A percentile compares a stretch with the other conserved stretches of the same genome.
These are phyloP conservation scores for Scytalidium lignicola DNA, from an alignment of 2,329 filamentous ascomycete species.

Conservation along the genomic window DNA sequence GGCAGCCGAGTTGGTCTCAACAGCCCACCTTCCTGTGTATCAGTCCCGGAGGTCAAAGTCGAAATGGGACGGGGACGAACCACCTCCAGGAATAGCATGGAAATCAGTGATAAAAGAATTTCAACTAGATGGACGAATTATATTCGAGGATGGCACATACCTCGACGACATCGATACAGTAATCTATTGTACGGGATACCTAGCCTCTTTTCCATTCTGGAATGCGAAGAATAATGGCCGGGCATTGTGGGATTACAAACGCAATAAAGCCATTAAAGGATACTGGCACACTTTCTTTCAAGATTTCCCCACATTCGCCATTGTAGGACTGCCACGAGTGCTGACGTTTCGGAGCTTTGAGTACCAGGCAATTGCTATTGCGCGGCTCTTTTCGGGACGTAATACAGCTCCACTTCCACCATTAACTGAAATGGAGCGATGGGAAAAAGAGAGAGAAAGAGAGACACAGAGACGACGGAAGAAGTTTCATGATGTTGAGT, in stretches of 20 bases:
- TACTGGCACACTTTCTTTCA: slow-evolving; percentile 51
- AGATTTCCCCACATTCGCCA: slow-evolving; percentile 40
- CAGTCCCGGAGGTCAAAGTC: slow-evolving; percentile 45
- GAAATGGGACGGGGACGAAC: slow-evolving; percentile 44
- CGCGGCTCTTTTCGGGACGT: slow-evolving; percentile 41
- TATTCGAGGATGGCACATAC: slow-evolving; percentile 58
- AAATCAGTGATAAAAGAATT: slow-evolving; percentile 46
- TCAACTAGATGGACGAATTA: slow-evolving; percentile 35
- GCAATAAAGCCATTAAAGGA: slow-evolving; percentile 36
- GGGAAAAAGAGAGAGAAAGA: slow-evolving; percentile 39
- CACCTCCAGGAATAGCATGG: slow-evolving; percentile 45
- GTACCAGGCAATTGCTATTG: slow-evolving; percentile 50
- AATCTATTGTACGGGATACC: slow-evolving; percentile 83
- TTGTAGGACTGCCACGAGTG: slow-evolving; percentile 46
- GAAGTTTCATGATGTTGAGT: slow-evolving; percentile 48
- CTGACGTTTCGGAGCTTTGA: slow-evolving; percentile 51
- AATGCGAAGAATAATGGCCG: slow-evolving; percentile 37
- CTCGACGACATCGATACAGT: slow-evolving; percentile 67
- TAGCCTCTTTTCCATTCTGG: slow-evolving; percentile 76
- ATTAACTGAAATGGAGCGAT: slow-evolving; percentile 31
- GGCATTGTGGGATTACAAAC: slow-evolving; percentile 44
- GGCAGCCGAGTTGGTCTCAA: slow-evolving; percentile 50
- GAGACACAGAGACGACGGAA: slow-evolving; percentile 25
- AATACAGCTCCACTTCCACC: slow-evolving; percentile 35
- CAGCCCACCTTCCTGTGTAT: slow-evolving; percentile 39